Conservation (phyloP, 768 basidiomycete species). For the Serpula lacrymans region DNA sequence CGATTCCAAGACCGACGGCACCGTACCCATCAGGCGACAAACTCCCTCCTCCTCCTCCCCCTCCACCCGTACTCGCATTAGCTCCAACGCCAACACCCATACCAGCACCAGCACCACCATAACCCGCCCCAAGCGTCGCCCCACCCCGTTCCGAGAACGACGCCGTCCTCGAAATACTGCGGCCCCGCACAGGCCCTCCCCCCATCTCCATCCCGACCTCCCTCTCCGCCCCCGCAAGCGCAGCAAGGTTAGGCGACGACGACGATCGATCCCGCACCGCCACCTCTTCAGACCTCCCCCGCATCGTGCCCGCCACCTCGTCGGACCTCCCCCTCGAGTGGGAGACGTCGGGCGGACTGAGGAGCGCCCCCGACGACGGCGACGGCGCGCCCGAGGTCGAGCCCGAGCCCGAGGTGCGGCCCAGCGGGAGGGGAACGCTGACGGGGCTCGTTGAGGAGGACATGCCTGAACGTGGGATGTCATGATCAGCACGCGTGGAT, state of each 20-base stretch:
- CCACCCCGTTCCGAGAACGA: conserved; percentile 53
- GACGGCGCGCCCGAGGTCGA: conserved; percentile 11
- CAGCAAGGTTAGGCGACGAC: conserved; percentile 32
- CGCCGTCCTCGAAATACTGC: conserved; percentile 52
- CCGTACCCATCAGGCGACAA: conserved; percentile 35
- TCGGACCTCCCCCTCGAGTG: conserved; percentile 25
- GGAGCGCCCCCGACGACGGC: conserved; percentile 19
- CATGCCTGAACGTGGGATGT: conserved; percentile 5
- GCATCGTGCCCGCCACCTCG: conserved; percentile 13
- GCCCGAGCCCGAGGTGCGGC: conserved; percentile 10
- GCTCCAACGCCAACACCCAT: conserved; percentile 5
- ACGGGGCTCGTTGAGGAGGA: conserved; percentile 8
- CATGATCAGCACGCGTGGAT: conserved; percentile 16
- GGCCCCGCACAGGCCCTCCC: conserved; percentile 44
- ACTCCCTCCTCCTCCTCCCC: conserved; percentile 33
- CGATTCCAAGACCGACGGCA: conserved; percentile 23
- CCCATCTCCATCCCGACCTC: conserved; percentile 14
- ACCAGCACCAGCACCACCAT: conserved; percentile 23
- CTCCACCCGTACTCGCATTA: conserved; percentile 25
- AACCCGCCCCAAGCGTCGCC: conserved; percentile 23
- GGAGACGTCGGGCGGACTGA: conserved; percentile 22
- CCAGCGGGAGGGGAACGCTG: conserved; percentile 11
- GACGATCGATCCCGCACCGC: conserved; percentile 28
- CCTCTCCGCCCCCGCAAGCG: conserved; percentile 28
- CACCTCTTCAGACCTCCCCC: conserved; percentile 21